Conservation (phyloP, 371 early-diverging fungal species). For the Mortierella sp. region DNA sequence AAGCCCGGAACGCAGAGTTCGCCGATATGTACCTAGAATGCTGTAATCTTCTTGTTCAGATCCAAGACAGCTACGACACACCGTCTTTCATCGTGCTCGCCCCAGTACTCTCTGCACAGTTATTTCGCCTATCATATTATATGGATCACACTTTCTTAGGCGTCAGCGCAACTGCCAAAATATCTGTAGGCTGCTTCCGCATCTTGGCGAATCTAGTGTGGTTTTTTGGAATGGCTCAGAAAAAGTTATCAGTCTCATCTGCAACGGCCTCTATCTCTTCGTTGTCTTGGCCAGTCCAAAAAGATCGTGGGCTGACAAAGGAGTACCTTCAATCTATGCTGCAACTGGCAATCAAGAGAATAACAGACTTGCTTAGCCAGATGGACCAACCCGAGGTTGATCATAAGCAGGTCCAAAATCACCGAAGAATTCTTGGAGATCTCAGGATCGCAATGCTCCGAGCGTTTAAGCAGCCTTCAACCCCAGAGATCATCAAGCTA, state of each 20-base stretch:
- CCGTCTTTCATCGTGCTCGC: slow-evolving; percentile 62
- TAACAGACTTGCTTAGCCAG: slow-evolving; percentile 33
- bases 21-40: slow-evolving; percentile 66
- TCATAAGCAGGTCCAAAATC: slow-evolving; percentile 10
- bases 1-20: slow-evolving; percentile 61
- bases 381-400: slow-evolving; percentile 55
- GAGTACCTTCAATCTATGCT: slow-evolving; percentile 52
- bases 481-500: slow-evolving; percentile 34
- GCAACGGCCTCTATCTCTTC: not conserved
- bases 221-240: slow-evolving; percentile 68
- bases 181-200: slow-evolving; percentile 64
- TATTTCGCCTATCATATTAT: slow-evolving; percentile 64
- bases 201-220: slow-evolving; percentile 66
- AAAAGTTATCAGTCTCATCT: slow-evolving; percentile 25
- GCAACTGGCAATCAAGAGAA: slow-evolving; percentile 41
- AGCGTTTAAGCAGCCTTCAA: slow-evolving; percentile 41
- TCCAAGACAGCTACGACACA: slow-evolving; percentile 59
- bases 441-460: slow-evolving; percentile 37
- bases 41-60: slow-evolving; percentile 56
- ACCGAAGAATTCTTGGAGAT: slow-evolving; percentile 32
- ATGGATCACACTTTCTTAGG: slow-evolving; percentile 77
- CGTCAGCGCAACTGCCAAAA: slow-evolving; percentile 57
- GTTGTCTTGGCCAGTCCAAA: not conserved
- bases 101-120: slow-evolving; percentile 59
- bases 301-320: slow-evolving; percentile 24